Conservation (phyloP, 2,329 filamentous ascomycete species). For the Hysterium pulicare region DNA sequence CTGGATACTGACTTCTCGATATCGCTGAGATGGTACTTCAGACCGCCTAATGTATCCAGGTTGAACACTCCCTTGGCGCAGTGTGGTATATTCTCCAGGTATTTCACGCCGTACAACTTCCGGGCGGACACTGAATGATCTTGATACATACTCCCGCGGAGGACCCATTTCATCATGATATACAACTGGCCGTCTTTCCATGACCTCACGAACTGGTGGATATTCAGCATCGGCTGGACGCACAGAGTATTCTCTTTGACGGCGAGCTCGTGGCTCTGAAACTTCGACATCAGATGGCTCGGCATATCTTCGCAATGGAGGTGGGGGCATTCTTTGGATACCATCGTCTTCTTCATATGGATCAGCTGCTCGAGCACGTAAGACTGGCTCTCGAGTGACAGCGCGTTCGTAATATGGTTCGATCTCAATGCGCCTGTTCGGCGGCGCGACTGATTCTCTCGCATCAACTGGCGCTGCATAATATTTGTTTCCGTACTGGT, state of each 20-base stretch:
- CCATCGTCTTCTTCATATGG: constrained; percentile 39
- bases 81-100: constrained; percentile 26
- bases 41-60: constrained; percentile 29
- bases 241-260: constrained; percentile 57
- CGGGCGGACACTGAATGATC: constrained; percentile 40
- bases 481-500: constrained; percentile 81
- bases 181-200: constrained; percentile 24
- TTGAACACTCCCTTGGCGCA: constrained; percentile 40
- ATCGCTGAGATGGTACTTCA: constrained; percentile 29
- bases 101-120: constrained; percentile 34
- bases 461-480: constrained; percentile 52
- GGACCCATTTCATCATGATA: constrained; percentile 38
- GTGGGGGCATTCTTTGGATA: constrained; percentile 43
- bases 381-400: constrained; percentile 51
- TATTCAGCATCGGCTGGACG: constrained; percentile 43
- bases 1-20: constrained; percentile 40
- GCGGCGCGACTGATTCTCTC: constrained; percentile 55
- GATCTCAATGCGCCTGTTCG: constrained; percentile 47
- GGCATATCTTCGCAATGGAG: constrained; percentile 49
- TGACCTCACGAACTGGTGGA: constrained; percentile 17
- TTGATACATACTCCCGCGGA: constrained; percentile 28
- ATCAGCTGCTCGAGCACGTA: constrained; percentile 51
- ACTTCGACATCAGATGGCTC: constrained; percentile 60
- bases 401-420: constrained; percentile 66
- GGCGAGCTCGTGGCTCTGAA: constrained; percentile 53